Conservation (phyloP, 805 yeast genomes). For the Yarrowia sp. region DNA sequence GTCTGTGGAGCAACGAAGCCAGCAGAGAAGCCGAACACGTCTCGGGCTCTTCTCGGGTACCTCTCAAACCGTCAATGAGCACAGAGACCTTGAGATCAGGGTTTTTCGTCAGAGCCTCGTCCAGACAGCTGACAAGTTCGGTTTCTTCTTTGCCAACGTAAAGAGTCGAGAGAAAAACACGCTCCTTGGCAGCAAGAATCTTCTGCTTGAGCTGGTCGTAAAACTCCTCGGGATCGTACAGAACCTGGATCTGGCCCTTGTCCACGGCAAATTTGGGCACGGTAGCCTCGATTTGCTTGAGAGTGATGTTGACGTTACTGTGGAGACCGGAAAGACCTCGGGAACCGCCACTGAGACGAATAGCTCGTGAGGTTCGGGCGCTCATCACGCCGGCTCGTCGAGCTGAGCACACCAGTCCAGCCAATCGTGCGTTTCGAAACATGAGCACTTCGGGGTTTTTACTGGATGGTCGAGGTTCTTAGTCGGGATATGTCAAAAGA, state of each 20-base stretch:
- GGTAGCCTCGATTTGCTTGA: slow-evolving; percentile 61
- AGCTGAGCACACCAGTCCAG: slow-evolving; percentile 18
- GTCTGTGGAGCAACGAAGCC: slow-evolving; percentile 67
- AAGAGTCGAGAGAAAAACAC: slow-evolving; percentile 83
- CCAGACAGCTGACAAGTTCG: slow-evolving; percentile 72
- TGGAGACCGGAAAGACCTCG: slow-evolving; percentile 39
- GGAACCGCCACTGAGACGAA: slow-evolving; percentile 20
- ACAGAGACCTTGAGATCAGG: slow-evolving; percentile 71
- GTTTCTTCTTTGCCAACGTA: slow-evolving; percentile 84
- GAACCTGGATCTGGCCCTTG: slow-evolving; percentile 63
- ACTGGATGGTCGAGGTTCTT: background rate
- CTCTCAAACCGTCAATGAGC: slow-evolving; percentile 85
- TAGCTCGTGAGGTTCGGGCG: slow-evolving; percentile 5
- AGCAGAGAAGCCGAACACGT: slow-evolving; percentile 78
- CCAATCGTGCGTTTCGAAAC: slow-evolving; percentile 32
- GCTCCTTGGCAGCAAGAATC: slow-evolving; percentile 64
- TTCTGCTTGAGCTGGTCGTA: slow-evolving; percentile 66
- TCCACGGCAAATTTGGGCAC: slow-evolving; percentile 72
- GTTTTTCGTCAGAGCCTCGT: slow-evolving; percentile 64
- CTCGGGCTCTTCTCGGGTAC: slow-evolving; percentile 90
- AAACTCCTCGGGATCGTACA: slow-evolving; percentile 74
- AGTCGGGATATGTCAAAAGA: slow-evolving; percentile 9
- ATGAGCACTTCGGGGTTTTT: background rate
- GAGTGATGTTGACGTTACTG: slow-evolving; percentile 43
- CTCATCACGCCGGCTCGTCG: slow-evolving; percentile 21